Base-by-base conservation (phyloP, 352 stramenopile species). In the Thalassiosira livingstoniorum region DNA sequence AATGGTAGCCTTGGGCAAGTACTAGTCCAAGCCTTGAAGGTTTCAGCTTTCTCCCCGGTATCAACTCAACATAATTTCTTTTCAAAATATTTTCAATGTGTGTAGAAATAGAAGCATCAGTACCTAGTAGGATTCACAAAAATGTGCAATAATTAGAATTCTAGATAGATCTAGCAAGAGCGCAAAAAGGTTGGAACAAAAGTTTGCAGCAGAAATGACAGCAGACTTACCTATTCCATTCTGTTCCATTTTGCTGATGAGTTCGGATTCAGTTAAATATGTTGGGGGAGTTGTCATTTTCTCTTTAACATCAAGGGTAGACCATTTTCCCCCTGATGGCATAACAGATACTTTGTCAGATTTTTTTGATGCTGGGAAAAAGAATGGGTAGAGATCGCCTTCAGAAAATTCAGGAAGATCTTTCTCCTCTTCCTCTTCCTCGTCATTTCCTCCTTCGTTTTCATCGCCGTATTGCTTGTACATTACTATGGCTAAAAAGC, bases 21-120 rank as follows among this genome's bases (percentile, higher is more conserved):
- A 95, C 93, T 15, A 96, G 72, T 25, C 94, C 94, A 42, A 97
- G 78, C 55, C 92, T 92, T 3, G 90, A 94, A 18, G 93, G 93
- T 71, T 93, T 67, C 2, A 96, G 74, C 39, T 88, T 86, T 65
- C 92, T 69, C 21, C 91, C 91, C 7, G 87, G 83, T 55, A 90
- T 80, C 0, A 96, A 68, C 4, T 85, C 78, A 2, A 94, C 90
- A 73, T 96, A 97, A 62, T 95, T 95, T 43, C 93, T 71, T 53
- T 95, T 95, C 31, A 92, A 85, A 63, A 97, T 95, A 68, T 96
- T 97, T 78, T 96, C 90, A 76, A 97, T 96, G 58, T 97, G 93
- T 11, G 92, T 93, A 10, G 93, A 77, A 45, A 96, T 97, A 21
- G 80, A 92, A 11, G 92, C 92, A 83, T 95, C 91, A 0, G 86